Evolutionary conservation across 805 yeast species (phyloP), one percentile per base, ranked within the genome.

Genomic region (Brettanomyces naardenensis): DNA sequence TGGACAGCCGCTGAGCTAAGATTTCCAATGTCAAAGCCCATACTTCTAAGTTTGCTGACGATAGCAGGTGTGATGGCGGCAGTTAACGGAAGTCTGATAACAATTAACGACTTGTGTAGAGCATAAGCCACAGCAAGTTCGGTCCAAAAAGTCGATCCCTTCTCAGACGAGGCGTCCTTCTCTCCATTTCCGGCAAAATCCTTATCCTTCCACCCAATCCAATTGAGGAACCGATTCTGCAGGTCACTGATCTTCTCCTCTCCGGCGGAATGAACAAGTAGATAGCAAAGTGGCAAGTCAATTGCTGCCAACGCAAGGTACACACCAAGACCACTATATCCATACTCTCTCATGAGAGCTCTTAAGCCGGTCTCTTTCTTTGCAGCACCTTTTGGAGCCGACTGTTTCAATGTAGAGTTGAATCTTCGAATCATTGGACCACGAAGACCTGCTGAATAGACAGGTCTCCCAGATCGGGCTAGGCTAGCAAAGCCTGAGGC

Each of bases 51-150:
- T 33, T 64, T 54, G 37, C 59, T 65, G 4, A 87, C 95, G 2
- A 87, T 69, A 1, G 75, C 54, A 5, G 98, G 98, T 0, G 97
- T 88, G 10, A 89, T 71, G 2, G 95, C 95, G 0, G 96, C 96
- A 0, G 97, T 82, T 22, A 87, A 58, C 11, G 98, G 98, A 4
- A 92, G 64, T 44, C 98, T 72, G 30, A 92, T 71, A 43, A 90
- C 75, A 19, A 90, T 73, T 44, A 92, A 68, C 4, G 89, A 75
- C 63, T 92, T 92, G 65, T 92, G 97, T 33, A 92, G 65, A 3
- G 95, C 95, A 56, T 92, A 92, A 0, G 97, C 97, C 37, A 92
- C 72, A 10, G 84, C 78, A 48, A 87, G 76, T 59, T 90, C 97
- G 0, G 97, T 82, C 69, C 85, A 55, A 53, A 87, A 56, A 39